A percentile compares a stretch with the other conserved stretches of the same genome.
Evolutionary conservation across 139 green algal genomes (phyloP).

Genomic region (Tetradesmus lagerheimii): DNA sequence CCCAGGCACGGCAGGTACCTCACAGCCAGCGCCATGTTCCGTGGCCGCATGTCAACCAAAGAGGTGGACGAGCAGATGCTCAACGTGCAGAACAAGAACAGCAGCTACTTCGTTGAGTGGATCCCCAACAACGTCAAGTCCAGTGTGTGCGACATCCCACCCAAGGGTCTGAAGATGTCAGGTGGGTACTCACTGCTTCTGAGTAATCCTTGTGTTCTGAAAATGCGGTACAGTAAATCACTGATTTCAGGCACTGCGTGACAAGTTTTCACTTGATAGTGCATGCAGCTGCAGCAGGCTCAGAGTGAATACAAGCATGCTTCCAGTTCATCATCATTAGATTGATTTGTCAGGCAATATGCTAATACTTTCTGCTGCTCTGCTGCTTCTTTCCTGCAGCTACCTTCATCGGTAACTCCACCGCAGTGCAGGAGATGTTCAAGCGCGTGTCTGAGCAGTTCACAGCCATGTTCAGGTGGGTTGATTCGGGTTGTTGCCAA

Average conservation of each 20-base stretch:
- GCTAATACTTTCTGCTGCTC: not conserved
- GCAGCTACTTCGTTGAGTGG: slow-evolving; percentile 99
- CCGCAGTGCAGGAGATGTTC: slow-evolving; percentile 96
- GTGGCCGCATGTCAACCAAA: slow-evolving; percentile 98
- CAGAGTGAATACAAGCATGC: no score
- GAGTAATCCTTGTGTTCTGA: no score
- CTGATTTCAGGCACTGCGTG: no score
- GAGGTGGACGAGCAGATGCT: slow-evolving; percentile 99
- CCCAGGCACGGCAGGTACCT: slow-evolving; percentile 98
- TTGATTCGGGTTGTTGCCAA: no score
- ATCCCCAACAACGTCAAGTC: slow-evolving; percentile 99
- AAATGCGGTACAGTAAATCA: no score
- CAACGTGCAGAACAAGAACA: slow-evolving; percentile 99
- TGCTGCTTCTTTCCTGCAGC: slow-evolving; percentile 52
- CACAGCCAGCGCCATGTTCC: slow-evolving; percentile 96
- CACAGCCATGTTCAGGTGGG: slow-evolving; percentile 96
- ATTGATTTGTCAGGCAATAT: no score
- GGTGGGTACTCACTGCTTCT: not conserved
- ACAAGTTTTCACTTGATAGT: no score
- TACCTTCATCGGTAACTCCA: slow-evolving; percentile 98
- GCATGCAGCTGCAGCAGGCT: no score
- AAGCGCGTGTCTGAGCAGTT: slow-evolving; percentile 98
- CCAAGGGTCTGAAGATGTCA: slow-evolving; percentile 97
- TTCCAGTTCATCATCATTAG: no score
- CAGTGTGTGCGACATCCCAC: slow-evolving; percentile 96